phyloP scores from a whole-genome alignment of 192 early-diverging fungal genomes.

The Pilaira anomala region DNA sequence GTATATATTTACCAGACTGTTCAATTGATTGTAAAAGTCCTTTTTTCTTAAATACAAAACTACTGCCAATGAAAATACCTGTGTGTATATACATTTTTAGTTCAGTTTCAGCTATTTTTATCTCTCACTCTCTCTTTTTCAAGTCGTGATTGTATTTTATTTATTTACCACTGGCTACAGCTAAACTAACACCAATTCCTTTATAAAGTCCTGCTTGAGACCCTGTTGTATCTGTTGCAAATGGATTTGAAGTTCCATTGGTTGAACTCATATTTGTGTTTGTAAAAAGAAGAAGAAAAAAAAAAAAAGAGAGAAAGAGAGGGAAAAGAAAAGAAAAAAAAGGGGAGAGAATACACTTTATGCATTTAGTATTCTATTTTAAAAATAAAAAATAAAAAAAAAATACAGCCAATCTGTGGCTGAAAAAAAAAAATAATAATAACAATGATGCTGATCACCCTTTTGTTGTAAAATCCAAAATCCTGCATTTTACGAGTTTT shows the following conservation, averaged over 20 bases:
- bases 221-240: neutral
- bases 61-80: constrained; percentile 86
- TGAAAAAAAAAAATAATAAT: too few species aligned
- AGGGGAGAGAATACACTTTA: neutral
- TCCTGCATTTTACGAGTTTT: too few species aligned
- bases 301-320: neutral
- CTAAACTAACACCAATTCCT: constrained; percentile 78
- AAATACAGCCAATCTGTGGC: too few species aligned
- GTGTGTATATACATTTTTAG: constrained; percentile 22
- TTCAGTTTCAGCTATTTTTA: neutral
- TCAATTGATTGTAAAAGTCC: constrained; percentile 79
- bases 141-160: neutral
- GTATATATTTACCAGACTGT: constrained; percentile 37
- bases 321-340: neutral
- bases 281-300: neutral
- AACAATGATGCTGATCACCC: too few species aligned
- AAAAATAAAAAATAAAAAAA: too few species aligned
- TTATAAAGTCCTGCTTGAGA: constrained; percentile 45
- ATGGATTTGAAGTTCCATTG: constrained; percentile 17
- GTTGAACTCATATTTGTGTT: constrained; percentile 7
- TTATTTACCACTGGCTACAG: constrained; percentile 59
- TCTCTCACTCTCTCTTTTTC: neutral
- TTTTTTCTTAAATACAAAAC: constrained; percentile 95
- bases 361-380: too few species aligned
- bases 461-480: too few species aligned